Evolutionary conservation across 2,329 filamentous ascomycete genomes (phyloP).

Genomic region (Lasiodiplodia citricola): DNA sequence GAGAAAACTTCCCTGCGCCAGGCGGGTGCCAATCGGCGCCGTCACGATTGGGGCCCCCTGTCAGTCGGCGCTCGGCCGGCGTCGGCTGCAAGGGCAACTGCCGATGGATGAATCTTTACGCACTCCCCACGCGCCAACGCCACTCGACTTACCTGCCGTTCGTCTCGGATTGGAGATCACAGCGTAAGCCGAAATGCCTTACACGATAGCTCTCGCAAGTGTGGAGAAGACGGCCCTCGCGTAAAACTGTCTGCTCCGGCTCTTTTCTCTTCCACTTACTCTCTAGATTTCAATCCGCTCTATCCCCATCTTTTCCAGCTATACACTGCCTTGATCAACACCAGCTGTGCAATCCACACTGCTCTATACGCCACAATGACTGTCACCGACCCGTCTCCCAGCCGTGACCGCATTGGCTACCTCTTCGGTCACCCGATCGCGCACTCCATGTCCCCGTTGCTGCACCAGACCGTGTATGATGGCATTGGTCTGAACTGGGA

Average conservation of each 20-base stretch:
- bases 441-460: conserved; percentile 61
- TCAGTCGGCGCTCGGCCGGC: neutral
- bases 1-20: conserved; percentile 22
- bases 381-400: conserved; percentile 27
- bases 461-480: conserved; percentile 61
- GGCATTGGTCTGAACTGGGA: conserved; percentile 58
- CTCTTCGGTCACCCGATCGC: conserved; percentile 63
- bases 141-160: neutral
- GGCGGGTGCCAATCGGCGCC: neutral
- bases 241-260: neutral
- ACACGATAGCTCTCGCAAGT: neutral
- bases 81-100: neutral
- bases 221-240: neutral
- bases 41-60: neutral
- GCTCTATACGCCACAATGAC: conserved; percentile 29
- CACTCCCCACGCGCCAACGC: conserved; percentile 5
- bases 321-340: neutral
- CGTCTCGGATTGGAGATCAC: neutral
- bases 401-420: conserved; percentile 57
- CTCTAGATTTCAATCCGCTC: conserved; percentile 12
- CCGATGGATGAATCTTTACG: conserved; percentile 24
- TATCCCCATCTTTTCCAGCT: neutral
- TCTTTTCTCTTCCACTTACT: conserved; percentile 12
- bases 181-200: conserved; percentile 3
- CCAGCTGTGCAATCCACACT: conserved; percentile 22